Percentiles rank a stretch among this genome's conserved stretches.
phyloP scores from a whole-genome alignment of 345 rosid genomes.

The Eucalyptus brandiana region DNA sequence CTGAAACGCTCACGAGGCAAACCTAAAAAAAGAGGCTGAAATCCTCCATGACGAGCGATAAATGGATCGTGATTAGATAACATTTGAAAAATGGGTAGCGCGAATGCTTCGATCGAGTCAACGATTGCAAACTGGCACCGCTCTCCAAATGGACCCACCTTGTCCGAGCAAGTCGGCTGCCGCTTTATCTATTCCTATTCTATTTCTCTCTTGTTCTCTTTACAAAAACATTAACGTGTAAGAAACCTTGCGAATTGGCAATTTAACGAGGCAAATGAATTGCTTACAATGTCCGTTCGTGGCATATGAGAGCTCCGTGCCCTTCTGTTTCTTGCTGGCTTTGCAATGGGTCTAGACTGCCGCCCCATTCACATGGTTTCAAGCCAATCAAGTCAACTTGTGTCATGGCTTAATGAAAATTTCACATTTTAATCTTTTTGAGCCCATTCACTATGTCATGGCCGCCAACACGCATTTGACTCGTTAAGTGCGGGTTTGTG shows the following conservation, averaged over 20 bases:
- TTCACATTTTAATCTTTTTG: not conserved
- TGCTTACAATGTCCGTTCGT: not conserved
- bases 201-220: not conserved
- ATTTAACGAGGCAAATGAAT: not conserved
- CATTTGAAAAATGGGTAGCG: not conserved
- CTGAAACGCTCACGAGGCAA: not conserved
- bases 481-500: too few species aligned
- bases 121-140: too few species aligned
- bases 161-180: too few species aligned
- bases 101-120: not conserved
- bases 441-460: too few species aligned
- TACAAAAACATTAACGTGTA: not conserved
- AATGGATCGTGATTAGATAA: not conserved
- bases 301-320: not conserved
- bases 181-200: not conserved
- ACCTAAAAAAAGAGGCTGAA: not conserved
- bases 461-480: too few species aligned
- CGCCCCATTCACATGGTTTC: not conserved
- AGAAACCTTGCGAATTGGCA: not conserved
- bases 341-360: not conserved
- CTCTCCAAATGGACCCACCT: not conserved
- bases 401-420: not conserved
- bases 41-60: not conserved
- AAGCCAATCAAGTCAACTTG: not conserved
- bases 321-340: not conserved